Evolutionary conservation across 1,139 yeast species (phyloP), one percentile per base, ranked within the genome.

Genomic region (Yamadazyma conglobata): DNA sequence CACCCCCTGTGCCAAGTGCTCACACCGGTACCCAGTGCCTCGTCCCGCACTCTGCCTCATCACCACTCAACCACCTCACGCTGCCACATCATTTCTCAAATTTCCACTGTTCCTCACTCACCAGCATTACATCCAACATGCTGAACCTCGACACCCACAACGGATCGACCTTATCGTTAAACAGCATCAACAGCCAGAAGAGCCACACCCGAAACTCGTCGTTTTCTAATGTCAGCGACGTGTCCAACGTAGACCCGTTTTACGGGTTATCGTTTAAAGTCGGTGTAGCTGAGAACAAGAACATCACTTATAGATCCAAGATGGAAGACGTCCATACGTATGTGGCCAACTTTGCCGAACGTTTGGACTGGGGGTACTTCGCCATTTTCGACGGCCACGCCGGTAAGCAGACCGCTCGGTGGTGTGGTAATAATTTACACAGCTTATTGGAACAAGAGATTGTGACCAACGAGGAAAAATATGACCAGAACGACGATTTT

Each of bases 361-460:
- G 84, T 33, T 70, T 81, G 13, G 97, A 89, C 54, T 85, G 95
- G 82, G 98, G 96, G 3, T 91, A 86, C 54, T 89, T 91, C 70
- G 98, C 94, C 10, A 73, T 91, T 4, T 91, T 88, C 57, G 99
- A 91, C 57, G 99, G 99, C 10, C 99, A 91, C 59, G 98, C 97
- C 3, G 99, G 99, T 11, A 77, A 80, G 39, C 87, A 79, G 43
- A 82, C 95, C 7, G 95, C 98, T 2, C 78, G 93, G 46, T 91
- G 95, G 95, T 88, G 97, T 60, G 95, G 96, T 0, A 81, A 87
- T 40, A 77, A 85, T 46, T 60, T 91, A 39, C 97, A 91, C 54
- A 56, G 68, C n/a, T 52, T 80, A 30, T 54, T 84, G 30, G 84
- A 76, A 37, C 67, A 66, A 26, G 75, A 71, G 39, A 70, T 44